These are phyloP conservation scores for Boletus bicolor DNA, from an alignment of 768 basidiomycete species.

Conservation along the genomic window DNA sequence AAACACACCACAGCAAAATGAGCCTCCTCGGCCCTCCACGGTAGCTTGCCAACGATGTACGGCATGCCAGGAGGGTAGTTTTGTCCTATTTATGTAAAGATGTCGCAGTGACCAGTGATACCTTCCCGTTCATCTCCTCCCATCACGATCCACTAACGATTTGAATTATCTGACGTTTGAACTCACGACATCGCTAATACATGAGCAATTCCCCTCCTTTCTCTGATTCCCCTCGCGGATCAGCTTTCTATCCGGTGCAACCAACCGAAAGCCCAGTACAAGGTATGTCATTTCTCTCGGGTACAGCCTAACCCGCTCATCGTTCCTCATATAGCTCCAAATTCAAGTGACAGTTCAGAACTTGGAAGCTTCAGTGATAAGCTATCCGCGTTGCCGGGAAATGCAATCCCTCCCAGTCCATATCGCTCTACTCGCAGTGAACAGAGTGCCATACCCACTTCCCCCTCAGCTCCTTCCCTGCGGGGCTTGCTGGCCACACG, in stretches of 20 bases:
- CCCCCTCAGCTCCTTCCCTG: conserved; percentile 42
- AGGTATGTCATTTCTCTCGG: conserved; percentile 5
- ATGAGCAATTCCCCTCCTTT: conserved; percentile 21
- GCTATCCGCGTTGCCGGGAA: conserved; percentile 38
- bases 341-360: conserved; percentile 23
- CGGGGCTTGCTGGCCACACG: conserved; percentile 25
- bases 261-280: neutral
- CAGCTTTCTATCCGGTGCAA: conserved; percentile 5
- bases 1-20: neutral
- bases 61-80: conserved; percentile 12
- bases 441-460: conserved; percentile 38
- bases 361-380: conserved; percentile 42
- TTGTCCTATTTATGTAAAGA: conserved; percentile 16
- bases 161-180: neutral
- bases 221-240: conserved; percentile 19
- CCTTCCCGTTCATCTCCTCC: neutral
- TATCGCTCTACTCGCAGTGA: conserved; percentile 32
- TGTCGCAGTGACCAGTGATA: neutral
- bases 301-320: neutral
- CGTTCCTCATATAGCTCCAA: conserved; percentile 3
- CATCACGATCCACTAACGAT: conserved; percentile 13
- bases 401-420: conserved; percentile 34
- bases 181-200: conserved; percentile 4
- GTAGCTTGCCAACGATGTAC: conserved; percentile 13
- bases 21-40: neutral